Base-by-base conservation (phyloP, 495 filamentous ascomycete genomes). In the Ramalina intermedia region DNA sequence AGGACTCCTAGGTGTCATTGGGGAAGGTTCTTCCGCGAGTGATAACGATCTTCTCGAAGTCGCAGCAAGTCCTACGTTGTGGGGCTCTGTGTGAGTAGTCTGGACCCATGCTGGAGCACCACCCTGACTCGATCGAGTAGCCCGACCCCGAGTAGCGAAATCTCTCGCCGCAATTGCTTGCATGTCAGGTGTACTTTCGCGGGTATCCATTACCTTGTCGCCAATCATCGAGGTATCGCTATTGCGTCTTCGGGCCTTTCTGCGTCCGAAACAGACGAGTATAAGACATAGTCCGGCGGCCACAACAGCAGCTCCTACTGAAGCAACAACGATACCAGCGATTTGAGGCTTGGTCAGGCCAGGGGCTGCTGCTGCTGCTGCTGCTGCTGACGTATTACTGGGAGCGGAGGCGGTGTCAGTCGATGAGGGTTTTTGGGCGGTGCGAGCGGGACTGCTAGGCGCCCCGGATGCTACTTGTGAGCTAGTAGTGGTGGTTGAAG, bases 211-310 rank as follows among this genome's bases (percentile, higher is more conserved):
- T 16, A 57, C 45, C 16, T 55, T 54, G 37, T 55, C 50, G 21
- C 54, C 54, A 38, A 55, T 50, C 46, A 56, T 57, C 11, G 53
- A 56, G 17, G 54, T 46, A 14, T 52, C 58, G 49, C 57, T 56
- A 11, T 40, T 27, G 18, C 26, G 8, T 23, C 37, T 46, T 33
- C 46, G 46, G 37, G 37, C 47, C 48, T 29, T 47, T 26, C 41
- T 41, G 26, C 43, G 24, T 33, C 55, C 51, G n/a, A 51, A 38
- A 35, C 54, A 61, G 33, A 58, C 29, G 16, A 51, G 12, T 40
- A 56, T 21, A 17, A 56, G 43, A 29, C 52, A 41, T 21, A 61
- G 45, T 17, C 58, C 56, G 37, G 59, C 47, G 16, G 29, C 50
- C 14, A 56, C 8, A 6, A 46, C 48, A 13, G 51, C 57, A 36